Evolutionary conservation across 2,329 filamentous ascomycete genomes (phyloP).

Genomic region (Sporothrix brasiliensis): DNA sequence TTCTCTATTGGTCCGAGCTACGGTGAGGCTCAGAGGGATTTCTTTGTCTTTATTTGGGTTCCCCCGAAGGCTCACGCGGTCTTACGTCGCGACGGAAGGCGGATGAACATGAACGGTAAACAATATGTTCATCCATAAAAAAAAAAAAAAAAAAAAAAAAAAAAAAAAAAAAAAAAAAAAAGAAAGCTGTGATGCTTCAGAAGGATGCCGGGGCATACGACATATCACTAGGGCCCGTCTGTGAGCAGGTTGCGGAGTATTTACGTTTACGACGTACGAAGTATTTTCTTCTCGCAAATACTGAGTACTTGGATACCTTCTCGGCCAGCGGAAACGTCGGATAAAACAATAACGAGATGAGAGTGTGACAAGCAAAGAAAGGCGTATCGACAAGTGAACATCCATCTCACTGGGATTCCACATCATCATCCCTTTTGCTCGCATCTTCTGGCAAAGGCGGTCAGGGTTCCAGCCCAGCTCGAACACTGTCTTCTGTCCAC

Average conservation of each 20-base stretch:
- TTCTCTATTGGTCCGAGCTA: no score
- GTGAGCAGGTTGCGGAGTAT: no score
- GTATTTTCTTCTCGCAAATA: not conserved
- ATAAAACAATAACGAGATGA: not conserved
- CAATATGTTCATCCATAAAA: no score
- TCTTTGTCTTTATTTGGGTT: not conserved
- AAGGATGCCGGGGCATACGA: no score
- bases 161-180: no score
- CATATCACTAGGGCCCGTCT: no score
- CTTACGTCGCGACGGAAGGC: not conserved
- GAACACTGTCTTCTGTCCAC: not conserved
- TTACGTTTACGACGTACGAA: no score
- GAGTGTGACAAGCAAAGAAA: not conserved
- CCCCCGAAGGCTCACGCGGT: not conserved
- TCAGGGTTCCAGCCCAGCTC: not conserved
- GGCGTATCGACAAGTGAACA: not conserved
- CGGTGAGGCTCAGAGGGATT: not conserved
- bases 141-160: no score
- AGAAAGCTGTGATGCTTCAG: not conserved
- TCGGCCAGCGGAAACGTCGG: constrained; percentile 6
- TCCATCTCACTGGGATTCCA: constrained; percentile 7
- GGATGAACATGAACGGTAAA: constrained; percentile 13
- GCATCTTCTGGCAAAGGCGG: not conserved
- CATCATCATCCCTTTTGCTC: not conserved
- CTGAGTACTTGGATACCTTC: not conserved